phyloP scores from a whole-genome alignment of 179 eudicot genomes.

The Silene noctiflora region DNA sequence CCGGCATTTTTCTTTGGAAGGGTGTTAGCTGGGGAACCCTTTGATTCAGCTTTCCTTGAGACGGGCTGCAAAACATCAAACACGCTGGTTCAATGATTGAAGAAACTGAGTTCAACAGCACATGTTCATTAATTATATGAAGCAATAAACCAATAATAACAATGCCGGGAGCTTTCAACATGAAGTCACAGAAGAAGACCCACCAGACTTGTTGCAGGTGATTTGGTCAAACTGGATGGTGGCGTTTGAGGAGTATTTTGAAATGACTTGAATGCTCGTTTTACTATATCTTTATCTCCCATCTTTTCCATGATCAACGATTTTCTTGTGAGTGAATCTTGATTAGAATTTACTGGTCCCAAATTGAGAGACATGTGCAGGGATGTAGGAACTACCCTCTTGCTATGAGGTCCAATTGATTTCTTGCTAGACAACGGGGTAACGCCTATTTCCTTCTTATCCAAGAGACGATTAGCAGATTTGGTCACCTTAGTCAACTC shows the following conservation, averaged over 20 bases:
- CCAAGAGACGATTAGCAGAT: conserved; percentile 34
- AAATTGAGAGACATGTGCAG: conserved; percentile 69
- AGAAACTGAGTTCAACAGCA: neutral
- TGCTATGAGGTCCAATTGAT: conserved; percentile 38
- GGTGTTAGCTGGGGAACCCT: conserved; percentile 32
- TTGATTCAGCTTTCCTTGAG: conserved; percentile 28
- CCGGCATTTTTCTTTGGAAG: conserved; percentile 40
- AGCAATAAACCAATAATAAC: neutral
- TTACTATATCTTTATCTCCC: conserved; percentile 97
- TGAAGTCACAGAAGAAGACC: conserved; percentile 2
- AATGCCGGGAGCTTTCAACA: neutral
- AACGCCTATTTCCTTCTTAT: conserved; percentile 41
- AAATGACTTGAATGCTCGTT: conserved; percentile 80
- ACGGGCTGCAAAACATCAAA: conserved; percentile 32
- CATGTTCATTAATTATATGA: no score
- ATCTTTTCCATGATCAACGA: conserved; percentile 84
- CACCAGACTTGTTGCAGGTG: conserved; percentile 47
- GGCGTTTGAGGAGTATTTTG: conserved; percentile 38
- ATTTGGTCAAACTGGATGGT: conserved; percentile 31
- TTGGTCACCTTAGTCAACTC: conserved; percentile 24
- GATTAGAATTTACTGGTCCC: conserved; percentile 40
- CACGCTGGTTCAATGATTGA: neutral
- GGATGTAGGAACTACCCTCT: conserved; percentile 49
- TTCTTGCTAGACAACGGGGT: conserved; percentile 40
- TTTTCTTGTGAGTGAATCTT: conserved; percentile 41